Percentiles rank a stretch among this genome's conserved stretches.
Conservation (phyloP, 2,329 filamentous ascomycete species). For the Kalaharituber pfeilii region DNA sequence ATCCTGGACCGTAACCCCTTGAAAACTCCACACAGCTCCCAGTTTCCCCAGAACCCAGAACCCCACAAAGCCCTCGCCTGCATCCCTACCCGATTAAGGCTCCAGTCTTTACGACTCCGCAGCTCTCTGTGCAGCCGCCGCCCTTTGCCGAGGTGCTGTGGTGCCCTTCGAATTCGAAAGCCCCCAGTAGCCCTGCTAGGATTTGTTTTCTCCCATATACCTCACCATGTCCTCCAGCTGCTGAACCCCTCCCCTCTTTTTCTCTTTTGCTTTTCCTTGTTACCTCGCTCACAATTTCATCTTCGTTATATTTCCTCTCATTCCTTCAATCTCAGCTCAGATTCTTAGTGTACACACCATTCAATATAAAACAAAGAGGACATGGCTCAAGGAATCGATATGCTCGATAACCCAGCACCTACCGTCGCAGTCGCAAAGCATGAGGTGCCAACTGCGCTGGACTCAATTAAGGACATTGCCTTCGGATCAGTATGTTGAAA, state of each 20-base stretch:
- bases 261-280: neutral
- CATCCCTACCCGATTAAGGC: neutral
- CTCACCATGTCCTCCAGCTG: neutral
- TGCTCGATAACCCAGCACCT: neutral
- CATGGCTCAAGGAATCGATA: neutral
- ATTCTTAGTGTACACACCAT: neutral
- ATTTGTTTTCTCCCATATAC: neutral
- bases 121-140: neutral
- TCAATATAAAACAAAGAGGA: neutral
- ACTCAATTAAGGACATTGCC: slow-evolving; percentile 58
- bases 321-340: neutral
- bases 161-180: neutral
- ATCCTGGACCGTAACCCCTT: neutral
- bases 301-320: neutral
- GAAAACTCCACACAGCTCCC: neutral
- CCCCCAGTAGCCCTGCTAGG: neutral
- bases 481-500: slow-evolving; percentile 58
- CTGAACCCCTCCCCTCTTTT: neutral
- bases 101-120: neutral
- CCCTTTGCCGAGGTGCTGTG: neutral
- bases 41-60: neutral
- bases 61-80: neutral
- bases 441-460: neutral
- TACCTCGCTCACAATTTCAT: neutral
- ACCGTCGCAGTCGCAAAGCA: neutral